Percentiles rank a stretch among this genome's conserved stretches.
Conservation (phyloP, 306 rosid genomes). For the Cicer cuneatum region DNA sequence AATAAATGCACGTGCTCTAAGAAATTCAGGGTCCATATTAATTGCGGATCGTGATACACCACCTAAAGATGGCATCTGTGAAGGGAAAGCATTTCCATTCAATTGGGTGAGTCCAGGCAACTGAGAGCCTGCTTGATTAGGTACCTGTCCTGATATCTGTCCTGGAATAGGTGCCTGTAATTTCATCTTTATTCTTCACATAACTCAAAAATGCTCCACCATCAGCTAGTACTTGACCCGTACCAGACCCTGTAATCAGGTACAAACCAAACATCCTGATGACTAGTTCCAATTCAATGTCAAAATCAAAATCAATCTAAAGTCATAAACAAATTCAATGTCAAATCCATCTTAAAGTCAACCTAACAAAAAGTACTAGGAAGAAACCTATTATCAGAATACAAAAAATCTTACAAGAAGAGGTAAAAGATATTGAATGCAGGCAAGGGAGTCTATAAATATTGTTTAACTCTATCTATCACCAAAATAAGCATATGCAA, state of each 20-base stretch:
- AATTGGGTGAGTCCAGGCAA: slow-evolving; percentile 62
- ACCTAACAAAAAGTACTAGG: neutral
- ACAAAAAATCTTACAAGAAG: slow-evolving; percentile 1
- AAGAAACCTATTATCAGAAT: slow-evolving; percentile 4
- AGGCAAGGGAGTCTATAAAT: neutral
- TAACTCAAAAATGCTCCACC: slow-evolving; percentile 49
- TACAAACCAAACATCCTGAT: slow-evolving; percentile 29
- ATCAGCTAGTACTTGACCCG: slow-evolving; percentile 37
- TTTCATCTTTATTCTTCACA: slow-evolving; percentile 62
- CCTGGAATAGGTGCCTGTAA: slow-evolving; percentile 71
- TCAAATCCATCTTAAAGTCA: neutral
- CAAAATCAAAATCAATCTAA: slow-evolving; percentile 39
- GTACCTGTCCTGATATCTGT: slow-evolving; percentile 73
- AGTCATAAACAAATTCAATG: slow-evolving; percentile 22
- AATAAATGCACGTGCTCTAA: slow-evolving; percentile 57
- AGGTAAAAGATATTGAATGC: slow-evolving; percentile 39
- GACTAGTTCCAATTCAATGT: neutral
- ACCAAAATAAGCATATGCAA: neutral
- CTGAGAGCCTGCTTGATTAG: slow-evolving; percentile 72
- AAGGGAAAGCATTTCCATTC: slow-evolving; percentile 65
- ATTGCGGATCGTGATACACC: slow-evolving; percentile 51
- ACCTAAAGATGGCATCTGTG: slow-evolving; percentile 56
- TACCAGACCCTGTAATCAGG: slow-evolving; percentile 30
- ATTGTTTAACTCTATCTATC: slow-evolving; percentile 1
- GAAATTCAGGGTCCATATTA: slow-evolving; percentile 69